Evolutionary conservation across 2,329 filamentous ascomycete genomes (phyloP), one percentile per base, ranked within the genome.

Genomic region (Elsinoe australis): DNA sequence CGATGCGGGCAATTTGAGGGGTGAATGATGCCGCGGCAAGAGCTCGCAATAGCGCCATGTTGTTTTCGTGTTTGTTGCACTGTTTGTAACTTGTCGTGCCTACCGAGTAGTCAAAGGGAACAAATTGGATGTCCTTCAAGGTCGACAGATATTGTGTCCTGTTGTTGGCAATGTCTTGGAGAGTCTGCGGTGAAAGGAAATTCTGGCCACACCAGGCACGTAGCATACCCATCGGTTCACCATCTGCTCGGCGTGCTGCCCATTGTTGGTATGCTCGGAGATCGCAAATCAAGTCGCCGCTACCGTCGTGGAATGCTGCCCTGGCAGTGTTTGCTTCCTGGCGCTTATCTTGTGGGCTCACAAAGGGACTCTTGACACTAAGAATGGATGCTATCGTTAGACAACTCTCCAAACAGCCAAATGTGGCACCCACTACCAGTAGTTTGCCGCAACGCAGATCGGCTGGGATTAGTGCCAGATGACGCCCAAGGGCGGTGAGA

Each of bases 391-490:
- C 87, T 53, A 96, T 89, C 2, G 85, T 88, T 49, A 96, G 75
- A 55, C 84, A 88, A 46, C 90, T 81, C 58, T 95, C 87, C 5
- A 96, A 75, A 60, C 90, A 96, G 26, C 86, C 86, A 60, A 98
- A 96, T 50, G 94, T 88, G 12, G 87, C 84, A 4, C 92, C 92
- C 60, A 94, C 95, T 3, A 98, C 86, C 75, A 98, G 87, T 26
- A 98, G 75, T 66, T 98, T 98, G 36, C 86, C 87, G 63, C 88
- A 94, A 21, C 90, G 81, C 39, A 98, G 74, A 61, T 98, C 92
- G 0, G 90, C 87, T 1, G 92, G 92, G 44, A 98, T 88, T 79
- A 94, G 87, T 14, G 89, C 85, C n/a, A 98, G 73, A 67, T 96
- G 92, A 47, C 85, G 82, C 31, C 92, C 92, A 38, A 98, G 80